phyloP scores from a whole-genome alignment of 176 grass and related monocot genomes.

The Chrysopogon serrulatus region DNA sequence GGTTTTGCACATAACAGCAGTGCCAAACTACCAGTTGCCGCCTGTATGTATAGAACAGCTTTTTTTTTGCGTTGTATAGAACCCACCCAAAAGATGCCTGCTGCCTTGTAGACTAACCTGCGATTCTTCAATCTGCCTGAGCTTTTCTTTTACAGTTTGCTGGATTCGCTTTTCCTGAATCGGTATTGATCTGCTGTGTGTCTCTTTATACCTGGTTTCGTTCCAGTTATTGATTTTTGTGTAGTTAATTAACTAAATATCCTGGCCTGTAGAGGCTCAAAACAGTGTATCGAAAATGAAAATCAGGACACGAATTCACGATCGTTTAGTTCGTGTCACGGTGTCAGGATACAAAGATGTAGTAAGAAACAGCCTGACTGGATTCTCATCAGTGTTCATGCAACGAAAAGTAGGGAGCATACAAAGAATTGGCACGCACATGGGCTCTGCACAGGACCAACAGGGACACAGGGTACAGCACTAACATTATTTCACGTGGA shows the following conservation, averaged over 20 bases:
- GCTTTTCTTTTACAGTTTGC: background rate
- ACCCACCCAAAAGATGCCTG: constrained; percentile 28
- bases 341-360: background rate
- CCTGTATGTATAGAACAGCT: constrained; percentile 38
- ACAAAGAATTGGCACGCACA: background rate
- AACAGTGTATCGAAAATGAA: background rate
- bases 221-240: background rate
- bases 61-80: constrained; percentile 40
- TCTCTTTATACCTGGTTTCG: background rate
- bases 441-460: background rate
- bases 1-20: constrained; percentile 39
- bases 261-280: background rate
- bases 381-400: background rate
- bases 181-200: background rate
- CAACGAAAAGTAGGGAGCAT: background rate
- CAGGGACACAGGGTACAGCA: background rate
- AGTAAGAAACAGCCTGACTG: background rate
- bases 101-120: constrained; percentile 27
- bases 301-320: background rate
- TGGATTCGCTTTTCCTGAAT: background rate
- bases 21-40: constrained; percentile 1
- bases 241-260: background rate
- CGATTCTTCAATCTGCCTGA: background rate
- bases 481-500: background rate
- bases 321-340: background rate